Conservation (phyloP, 2,329 filamentous ascomycete genomes). For the Fusarium metavorans region DNA sequence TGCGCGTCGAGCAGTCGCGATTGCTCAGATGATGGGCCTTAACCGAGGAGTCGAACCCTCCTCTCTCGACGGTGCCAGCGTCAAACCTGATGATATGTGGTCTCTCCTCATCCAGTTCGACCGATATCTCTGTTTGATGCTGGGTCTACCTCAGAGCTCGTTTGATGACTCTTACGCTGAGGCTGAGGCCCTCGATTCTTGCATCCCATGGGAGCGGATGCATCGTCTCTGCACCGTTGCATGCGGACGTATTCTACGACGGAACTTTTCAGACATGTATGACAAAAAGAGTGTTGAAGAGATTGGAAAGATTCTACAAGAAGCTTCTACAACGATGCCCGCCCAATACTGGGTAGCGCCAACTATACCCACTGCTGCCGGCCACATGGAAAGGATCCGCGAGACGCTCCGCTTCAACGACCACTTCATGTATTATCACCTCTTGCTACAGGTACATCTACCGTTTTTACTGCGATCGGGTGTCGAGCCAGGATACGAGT, state of each 20-base stretch:
- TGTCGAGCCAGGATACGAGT: constrained; percentile 53
- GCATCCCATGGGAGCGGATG: constrained; percentile 56
- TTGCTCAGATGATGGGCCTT: constrained; percentile 58
- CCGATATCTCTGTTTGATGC: constrained; percentile 60
- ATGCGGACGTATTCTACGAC: constrained; percentile 58
- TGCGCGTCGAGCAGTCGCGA: constrained; percentile 57
- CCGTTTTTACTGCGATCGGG: constrained; percentile 62
- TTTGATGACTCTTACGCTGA: constrained; percentile 53
- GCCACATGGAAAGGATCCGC: constrained; percentile 31
- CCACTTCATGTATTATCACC: constrained; percentile 63
- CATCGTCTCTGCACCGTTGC: constrained; percentile 58
- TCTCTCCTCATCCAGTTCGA: constrained; percentile 59
- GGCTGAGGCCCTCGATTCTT: constrained; percentile 44
- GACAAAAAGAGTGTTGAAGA: constrained; percentile 51
- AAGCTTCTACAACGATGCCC: constrained; percentile 55
- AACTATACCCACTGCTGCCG: constrained; percentile 23
- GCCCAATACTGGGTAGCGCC: constrained; percentile 62
- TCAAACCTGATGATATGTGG: constrained; percentile 57
- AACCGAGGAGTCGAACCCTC: constrained; percentile 32
- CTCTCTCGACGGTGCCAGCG: constrained; percentile 9
- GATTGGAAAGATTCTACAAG: constrained; percentile 61
- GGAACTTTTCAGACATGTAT: constrained; percentile 50
- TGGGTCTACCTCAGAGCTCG: constrained; percentile 58
- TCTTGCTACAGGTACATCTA: constrained; percentile 65
- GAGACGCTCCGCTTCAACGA: constrained; percentile 53